Base-by-base conservation (phyloP, 495 filamentous ascomycete species). In the Pseudoneurospora amorphoporcata region DNA sequence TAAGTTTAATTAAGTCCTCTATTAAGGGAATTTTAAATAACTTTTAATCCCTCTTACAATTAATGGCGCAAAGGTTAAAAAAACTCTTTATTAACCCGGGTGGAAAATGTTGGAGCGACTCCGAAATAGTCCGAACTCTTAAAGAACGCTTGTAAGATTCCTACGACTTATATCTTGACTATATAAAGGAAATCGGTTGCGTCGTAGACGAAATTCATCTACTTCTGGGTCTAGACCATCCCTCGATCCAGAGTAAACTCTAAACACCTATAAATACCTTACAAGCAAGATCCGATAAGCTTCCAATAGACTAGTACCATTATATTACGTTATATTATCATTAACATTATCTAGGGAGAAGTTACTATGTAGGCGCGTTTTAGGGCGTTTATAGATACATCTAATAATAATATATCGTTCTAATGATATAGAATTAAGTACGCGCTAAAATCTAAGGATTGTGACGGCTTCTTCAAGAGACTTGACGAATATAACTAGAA, bases 1-100 rank as follows among this genome's bases (percentile, higher is more conserved):
- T 0, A 58, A 75, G 8, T 79, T 75, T 58, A 72, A 83, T 39
- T 70, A 45, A 17, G 0, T 73, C 3, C 32, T 35, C 6, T 73
- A 74, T 12, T 47, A 68, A 0, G 47, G 43, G 1, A 42, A 77
- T 68, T 41, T 78, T 0, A 69, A 72, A 32, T 42, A 74, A 8
- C 73, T 78, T 0, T 35, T 78, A 1, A 23, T 76, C 0, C 75
- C 75, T 6, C 58, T 78, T 12, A 19, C 75, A 1, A 32, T 45
- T 8, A 70, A 74, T 8, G 72, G 72, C 35, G 45, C 8, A 4
- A 61, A 23, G 12, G 12, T 35, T 35, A 61, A 35, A 1, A 1
- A 12, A 69, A 0, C 72, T 77, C 5, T 32, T 77, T 2, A 39
- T 35, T n/a, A 71, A 75, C 4, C 72, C 76, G 2, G 70, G 58